Percentiles rank a stretch among this genome's conserved stretches.
phyloP scores from a whole-genome alignment of 1,139 yeast genomes.

The Lodderomyces jiufengensis region DNA sequence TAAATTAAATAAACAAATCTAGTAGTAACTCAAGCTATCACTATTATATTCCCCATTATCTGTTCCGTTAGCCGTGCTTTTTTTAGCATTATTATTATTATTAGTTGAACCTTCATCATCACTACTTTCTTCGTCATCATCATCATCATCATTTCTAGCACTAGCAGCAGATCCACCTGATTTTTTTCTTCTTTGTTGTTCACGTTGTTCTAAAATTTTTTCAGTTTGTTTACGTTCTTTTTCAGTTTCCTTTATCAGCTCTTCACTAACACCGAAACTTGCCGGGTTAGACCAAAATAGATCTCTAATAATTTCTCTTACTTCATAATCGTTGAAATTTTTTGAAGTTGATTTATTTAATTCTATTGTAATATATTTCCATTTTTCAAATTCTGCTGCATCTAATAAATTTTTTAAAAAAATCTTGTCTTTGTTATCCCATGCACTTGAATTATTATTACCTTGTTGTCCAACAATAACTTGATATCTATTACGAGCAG shows the following conservation, averaged over 20 bases:
- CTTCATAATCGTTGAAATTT: slow-evolving; percentile 48
- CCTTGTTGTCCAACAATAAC: slow-evolving; percentile 84
- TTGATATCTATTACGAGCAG: slow-evolving; percentile 76
- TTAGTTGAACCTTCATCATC: not conserved
- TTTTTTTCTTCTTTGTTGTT: slow-evolving; percentile 14
- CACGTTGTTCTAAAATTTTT: slow-evolving; percentile 30
- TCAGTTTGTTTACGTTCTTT: slow-evolving; percentile 40
- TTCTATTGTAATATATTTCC: slow-evolving; percentile 62
- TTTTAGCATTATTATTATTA: too few species aligned
- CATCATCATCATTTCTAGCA: not conserved
- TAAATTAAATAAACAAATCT: too few species aligned
- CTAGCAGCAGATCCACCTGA: slow-evolving; percentile 6
- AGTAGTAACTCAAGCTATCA: too few species aligned
- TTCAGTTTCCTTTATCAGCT: slow-evolving; percentile 33
- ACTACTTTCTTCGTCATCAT: not conserved
- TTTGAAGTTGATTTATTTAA: slow-evolving; percentile 59
- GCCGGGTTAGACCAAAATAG: slow-evolving; percentile 57
- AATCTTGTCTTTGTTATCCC: slow-evolving; percentile 59
- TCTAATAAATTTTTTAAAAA: slow-evolving; percentile 54
- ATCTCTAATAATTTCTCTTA: slow-evolving; percentile 51
- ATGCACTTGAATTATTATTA: slow-evolving; percentile 59
- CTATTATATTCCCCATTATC: too few species aligned
- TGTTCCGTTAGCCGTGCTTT: too few species aligned
- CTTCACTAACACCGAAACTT: slow-evolving; percentile 54
- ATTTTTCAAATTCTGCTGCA: slow-evolving; percentile 68